These are phyloP conservation scores for Rhododendron ferrugineum DNA, from an alignment of 148 eudicot species.

Conservation along the genomic window DNA sequence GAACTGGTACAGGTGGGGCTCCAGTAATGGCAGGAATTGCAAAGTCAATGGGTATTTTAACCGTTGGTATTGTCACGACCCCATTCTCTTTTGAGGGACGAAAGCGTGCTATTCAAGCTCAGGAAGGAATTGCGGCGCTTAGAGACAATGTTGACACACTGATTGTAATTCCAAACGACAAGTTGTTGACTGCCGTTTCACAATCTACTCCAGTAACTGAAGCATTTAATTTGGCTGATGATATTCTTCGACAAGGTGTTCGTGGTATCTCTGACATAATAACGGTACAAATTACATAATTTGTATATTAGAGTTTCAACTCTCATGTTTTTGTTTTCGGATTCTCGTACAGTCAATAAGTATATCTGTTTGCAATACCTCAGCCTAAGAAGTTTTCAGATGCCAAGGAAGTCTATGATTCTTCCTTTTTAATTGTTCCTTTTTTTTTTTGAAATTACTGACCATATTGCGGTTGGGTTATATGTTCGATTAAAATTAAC, in stretches of 20 bases:
- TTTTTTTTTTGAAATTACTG: background rate
- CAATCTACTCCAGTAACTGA: constrained; percentile 96
- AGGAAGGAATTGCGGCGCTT: constrained; percentile 97
- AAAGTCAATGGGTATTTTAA: constrained; percentile 91
- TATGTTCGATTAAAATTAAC: background rate
- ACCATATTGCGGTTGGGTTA: background rate
- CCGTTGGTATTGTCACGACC: constrained; percentile 94
- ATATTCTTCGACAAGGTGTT: constrained; percentile 95
- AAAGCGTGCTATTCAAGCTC: constrained; percentile 97
- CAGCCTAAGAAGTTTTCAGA: background rate
- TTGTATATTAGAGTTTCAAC: background rate
- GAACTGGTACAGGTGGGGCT: constrained; percentile 98
- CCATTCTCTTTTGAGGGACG: constrained; percentile 98
- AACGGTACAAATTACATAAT: constrained; percentile 44
- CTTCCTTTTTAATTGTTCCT: background rate
- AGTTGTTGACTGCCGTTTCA: constrained; percentile 86
- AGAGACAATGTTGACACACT: constrained; percentile 98
- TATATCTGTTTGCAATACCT: background rate
- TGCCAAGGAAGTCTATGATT: background rate
- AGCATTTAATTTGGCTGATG: constrained; percentile 97
- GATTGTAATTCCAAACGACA: constrained; percentile 97
- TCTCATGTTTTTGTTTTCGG: background rate
- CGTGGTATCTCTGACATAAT: constrained; percentile 98
- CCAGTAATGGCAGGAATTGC: constrained; percentile 92
- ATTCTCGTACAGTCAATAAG: background rate